Conservation (phyloP, 371 early-diverging fungal species). For the Cokeromyces recurvatus region DNA sequence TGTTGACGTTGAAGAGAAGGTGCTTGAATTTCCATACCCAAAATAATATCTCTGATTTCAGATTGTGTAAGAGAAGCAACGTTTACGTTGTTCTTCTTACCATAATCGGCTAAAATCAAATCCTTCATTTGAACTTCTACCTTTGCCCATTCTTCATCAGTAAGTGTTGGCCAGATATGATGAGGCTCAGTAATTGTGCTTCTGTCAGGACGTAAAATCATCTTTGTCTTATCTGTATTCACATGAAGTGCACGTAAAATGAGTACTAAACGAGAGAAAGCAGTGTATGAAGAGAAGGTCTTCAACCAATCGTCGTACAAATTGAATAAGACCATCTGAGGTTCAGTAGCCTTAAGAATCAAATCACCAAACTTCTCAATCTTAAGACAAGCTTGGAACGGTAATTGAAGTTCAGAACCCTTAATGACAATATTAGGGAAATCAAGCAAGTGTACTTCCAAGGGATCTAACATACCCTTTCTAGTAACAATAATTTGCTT, state of each 20-base stretch:
- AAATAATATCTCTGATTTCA: conserved; percentile 98
- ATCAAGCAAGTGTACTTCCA: conserved; percentile 91
- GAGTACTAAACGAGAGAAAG: conserved; percentile 95
- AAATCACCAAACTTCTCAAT: conserved; percentile 97
- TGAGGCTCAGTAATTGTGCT: conserved; percentile 91
- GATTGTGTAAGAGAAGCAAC: conserved; percentile 93
- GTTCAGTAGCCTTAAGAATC: conserved; percentile 96
- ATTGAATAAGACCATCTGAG: conserved; percentile 90
- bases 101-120: conserved; percentile 96
- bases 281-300: conserved; percentile 94
- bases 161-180: conserved; percentile 95
- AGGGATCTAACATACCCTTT: conserved; percentile 98
- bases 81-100: conserved; percentile 98
- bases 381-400: conserved; percentile 97
- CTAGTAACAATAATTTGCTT: conserved; percentile 98
- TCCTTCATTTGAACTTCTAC: conserved; percentile 97
- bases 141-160: conserved; percentile 98
- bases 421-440: conserved; percentile 99
- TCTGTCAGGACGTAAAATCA: conserved; percentile 92
- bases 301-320: conserved; percentile 96
- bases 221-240: conserved; percentile 94
- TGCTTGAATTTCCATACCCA: conserved; percentile 98
- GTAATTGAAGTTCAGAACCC: conserved; percentile 93
- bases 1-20: conserved; percentile 97
- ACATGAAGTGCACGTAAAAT: conserved; percentile 96